Conservation (phyloP, 2,329 filamentous ascomycete genomes). For the Botrytis elliptica region DNA sequence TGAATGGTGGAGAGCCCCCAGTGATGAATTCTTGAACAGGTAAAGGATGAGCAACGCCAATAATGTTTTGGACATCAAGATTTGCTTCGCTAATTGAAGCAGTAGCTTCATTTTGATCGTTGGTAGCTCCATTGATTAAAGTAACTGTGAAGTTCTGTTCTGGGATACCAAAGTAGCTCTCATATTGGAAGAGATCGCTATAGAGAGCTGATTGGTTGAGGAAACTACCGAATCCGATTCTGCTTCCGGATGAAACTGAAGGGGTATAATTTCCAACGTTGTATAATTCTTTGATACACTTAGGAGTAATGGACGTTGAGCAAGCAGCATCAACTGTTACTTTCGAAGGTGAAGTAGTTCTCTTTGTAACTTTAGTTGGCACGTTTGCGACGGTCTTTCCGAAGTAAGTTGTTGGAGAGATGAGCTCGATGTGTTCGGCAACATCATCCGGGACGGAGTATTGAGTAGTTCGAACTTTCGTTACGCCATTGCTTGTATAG, state of each 20-base stretch:
- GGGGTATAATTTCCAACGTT: constrained; percentile 49
- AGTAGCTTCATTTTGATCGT: constrained; percentile 41
- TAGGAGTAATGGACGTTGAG: constrained; percentile 44
- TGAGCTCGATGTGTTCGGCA: constrained; percentile 32
- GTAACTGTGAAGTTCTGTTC: constrained; percentile 46
- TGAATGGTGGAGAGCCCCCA: constrained; percentile 53
- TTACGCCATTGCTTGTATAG: constrained; percentile 52
- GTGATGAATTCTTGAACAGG: constrained; percentile 56
- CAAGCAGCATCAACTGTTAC: constrained; percentile 28
- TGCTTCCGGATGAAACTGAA: constrained; percentile 46
- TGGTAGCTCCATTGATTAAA: constrained; percentile 43
- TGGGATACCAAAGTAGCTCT: constrained; percentile 43
- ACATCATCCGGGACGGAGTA: constrained; percentile 34
- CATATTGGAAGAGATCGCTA: constrained; percentile 44
- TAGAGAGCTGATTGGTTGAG: constrained; percentile 51
- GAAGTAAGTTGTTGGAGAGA: constrained; percentile 36
- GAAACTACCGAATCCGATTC: constrained; percentile 52
- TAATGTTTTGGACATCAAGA: constrained; percentile 53
- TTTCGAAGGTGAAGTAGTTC: constrained; percentile 3
- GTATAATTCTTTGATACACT: constrained; percentile 50
- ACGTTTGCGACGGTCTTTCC: constrained; percentile 28
- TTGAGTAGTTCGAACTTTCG: constrained; percentile 31
- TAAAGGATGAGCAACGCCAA: constrained; percentile 53
- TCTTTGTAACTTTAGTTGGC: constrained; percentile 11
- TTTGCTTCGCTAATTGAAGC: constrained; percentile 28